A percentile compares a stretch with the other conserved stretches of the same genome.
These are phyloP conservation scores for Xylaria sp. DNA, from an alignment of 2,329 filamentous ascomycete species.

Conservation along the genomic window DNA sequence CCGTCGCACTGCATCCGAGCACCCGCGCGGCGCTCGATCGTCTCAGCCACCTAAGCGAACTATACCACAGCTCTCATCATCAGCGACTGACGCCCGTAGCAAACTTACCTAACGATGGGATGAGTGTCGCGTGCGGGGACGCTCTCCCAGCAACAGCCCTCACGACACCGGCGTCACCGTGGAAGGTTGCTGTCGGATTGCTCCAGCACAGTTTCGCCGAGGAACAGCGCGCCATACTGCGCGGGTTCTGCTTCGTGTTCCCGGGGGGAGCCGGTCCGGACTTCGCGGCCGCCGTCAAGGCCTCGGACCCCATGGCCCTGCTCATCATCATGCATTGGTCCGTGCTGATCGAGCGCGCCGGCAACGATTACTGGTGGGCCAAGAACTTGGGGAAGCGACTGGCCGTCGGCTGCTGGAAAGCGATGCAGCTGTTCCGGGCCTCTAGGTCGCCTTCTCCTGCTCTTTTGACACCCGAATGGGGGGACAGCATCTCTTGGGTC, in stretches of 20 bases:
- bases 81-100: slow-evolving; percentile 12
- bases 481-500: slow-evolving; percentile 39
- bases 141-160: slow-evolving; percentile 5
- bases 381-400: slow-evolving; percentile 31
- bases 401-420: slow-evolving; percentile 35
- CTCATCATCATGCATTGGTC: slow-evolving; percentile 47
- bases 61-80: slow-evolving; percentile 24
- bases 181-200: slow-evolving; percentile 29
- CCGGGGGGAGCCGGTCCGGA: slow-evolving; percentile 40
- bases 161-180: slow-evolving; percentile 21
- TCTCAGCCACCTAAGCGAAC: slow-evolving; percentile 33
- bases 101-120: slow-evolving; percentile 19
- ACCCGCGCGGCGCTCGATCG: slow-evolving; percentile 31
- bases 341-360: slow-evolving; percentile 40
- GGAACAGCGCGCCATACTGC: slow-evolving; percentile 41
- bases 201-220: slow-evolving; percentile 45
- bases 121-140: slow-evolving; percentile 13
- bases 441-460: slow-evolving; percentile 19
- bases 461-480: slow-evolving; percentile 31
- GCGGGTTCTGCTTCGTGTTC: slow-evolving; percentile 42
- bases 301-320: slow-evolving; percentile 44
- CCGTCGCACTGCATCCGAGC: slow-evolving; percentile 31
- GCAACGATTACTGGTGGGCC: slow-evolving; percentile 37
- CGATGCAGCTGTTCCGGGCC: slow-evolving; percentile 28
- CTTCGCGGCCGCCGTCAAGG: slow-evolving; percentile 41